Conservation (phyloP, 164 flowering plant genomes). For the Tetrastigma voinierianum region DNA sequence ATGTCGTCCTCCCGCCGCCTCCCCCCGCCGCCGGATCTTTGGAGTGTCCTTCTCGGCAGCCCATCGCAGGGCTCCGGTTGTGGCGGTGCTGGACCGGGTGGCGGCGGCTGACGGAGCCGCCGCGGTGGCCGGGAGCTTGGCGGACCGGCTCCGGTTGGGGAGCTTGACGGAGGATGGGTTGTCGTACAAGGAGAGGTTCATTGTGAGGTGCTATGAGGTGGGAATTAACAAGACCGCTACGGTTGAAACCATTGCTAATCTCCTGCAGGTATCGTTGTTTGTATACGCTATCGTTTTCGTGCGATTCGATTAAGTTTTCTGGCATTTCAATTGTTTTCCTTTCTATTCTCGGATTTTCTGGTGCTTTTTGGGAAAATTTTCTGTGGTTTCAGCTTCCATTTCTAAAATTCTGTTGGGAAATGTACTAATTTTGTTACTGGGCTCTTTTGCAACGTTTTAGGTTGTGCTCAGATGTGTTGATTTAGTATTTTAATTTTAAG, state of each 20-base stretch:
- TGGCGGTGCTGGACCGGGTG: constrained; percentile 19
- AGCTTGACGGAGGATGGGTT: constrained; percentile 70
- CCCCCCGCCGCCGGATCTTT: constrained; percentile 6
- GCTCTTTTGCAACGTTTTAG: too few relatives aligned
- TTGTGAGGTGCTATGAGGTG: constrained; percentile 87
- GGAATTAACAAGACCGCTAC: constrained; percentile 95
- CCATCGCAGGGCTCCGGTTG: constrained; percentile 12
- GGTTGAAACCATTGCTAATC: constrained; percentile 94
- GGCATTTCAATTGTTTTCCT: too few relatives aligned
- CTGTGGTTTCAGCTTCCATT: too few relatives aligned
- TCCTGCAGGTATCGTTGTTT: constrained; percentile 61
- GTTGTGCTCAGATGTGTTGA: too few relatives aligned
- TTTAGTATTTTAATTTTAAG: too few relatives aligned
- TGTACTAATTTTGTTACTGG: too few relatives aligned
- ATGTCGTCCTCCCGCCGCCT: constrained; percentile 16
- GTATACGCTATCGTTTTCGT: too few relatives aligned
- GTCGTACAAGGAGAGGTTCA: constrained; percentile 87
- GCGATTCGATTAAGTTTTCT: too few relatives aligned
- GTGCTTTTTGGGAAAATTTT: too few relatives aligned
- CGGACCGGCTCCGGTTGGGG: constrained; percentile 75
- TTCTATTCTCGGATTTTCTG: too few relatives aligned
- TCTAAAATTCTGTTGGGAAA: too few relatives aligned
- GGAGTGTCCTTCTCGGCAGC: constrained; percentile 7
- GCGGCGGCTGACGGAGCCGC: constrained; percentile 9
- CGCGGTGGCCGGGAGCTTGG: constrained; percentile 33